These are phyloP conservation scores for Trichoderma sp. DNA, from an alignment of 2,329 filamentous ascomycete genomes.

Conservation along the genomic window DNA sequence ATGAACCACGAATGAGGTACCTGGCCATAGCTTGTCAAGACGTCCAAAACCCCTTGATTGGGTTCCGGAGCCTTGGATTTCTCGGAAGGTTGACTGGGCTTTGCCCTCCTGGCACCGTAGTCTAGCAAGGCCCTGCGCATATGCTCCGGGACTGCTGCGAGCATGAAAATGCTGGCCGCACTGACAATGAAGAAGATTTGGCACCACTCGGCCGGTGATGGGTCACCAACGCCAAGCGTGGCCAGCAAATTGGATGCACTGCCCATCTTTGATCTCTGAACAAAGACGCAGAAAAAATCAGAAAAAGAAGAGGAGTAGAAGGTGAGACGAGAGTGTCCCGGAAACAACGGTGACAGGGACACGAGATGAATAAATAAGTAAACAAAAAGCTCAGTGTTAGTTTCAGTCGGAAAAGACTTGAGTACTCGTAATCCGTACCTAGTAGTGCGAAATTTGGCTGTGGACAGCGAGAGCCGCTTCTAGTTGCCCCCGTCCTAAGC, in stretches of 20 bases:
- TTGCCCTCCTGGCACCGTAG: constrained; percentile 48
- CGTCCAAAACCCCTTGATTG: constrained; percentile 26
- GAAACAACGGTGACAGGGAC: not conserved
- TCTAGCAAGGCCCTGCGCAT: constrained; percentile 46
- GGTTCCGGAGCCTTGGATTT: constrained; percentile 11
- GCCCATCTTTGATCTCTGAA: not conserved
- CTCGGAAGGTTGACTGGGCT: constrained; percentile 26
- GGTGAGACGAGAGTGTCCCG: not conserved
- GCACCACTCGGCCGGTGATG: constrained; percentile 37
- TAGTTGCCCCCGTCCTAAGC: not conserved
- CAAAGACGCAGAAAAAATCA: no score
- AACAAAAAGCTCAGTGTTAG: not conserved
- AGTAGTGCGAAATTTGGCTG: not conserved
- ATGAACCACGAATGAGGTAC: constrained; percentile 88
- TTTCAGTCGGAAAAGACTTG: not conserved
- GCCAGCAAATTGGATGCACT: not conserved
- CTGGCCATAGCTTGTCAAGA: constrained; percentile 41
- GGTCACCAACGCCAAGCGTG: not conserved
- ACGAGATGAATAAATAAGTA: not conserved
- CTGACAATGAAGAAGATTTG: constrained; percentile 49
- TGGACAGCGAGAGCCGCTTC: not conserved
- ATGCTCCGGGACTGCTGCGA: constrained; percentile 46
- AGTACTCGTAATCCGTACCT: not conserved
- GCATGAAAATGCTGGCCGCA: constrained; percentile 39
- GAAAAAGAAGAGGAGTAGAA: not conserved